Conservation (phyloP, 805 yeast species). For the Metschnikowia picachoensis region DNA sequence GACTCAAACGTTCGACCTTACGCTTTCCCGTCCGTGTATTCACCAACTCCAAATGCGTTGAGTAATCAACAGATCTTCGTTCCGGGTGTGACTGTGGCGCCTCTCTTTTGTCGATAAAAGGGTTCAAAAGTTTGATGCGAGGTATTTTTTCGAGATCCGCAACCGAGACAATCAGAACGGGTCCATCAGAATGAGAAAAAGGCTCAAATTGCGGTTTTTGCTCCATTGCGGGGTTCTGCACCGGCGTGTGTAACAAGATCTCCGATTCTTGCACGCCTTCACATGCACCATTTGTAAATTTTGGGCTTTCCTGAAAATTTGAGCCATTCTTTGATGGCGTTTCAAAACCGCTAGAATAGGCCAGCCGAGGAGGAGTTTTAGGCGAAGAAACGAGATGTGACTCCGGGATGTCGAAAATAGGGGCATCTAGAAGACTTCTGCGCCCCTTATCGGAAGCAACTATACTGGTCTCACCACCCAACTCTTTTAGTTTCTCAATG, state of each 20-base stretch:
- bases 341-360: too few species aligned
- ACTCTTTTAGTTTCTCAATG: conserved; percentile 2
- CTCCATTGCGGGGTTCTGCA: conserved; percentile 7
- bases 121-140: conserved; percentile 10
- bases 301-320: neutral
- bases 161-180: conserved; percentile 5
- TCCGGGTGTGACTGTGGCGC: too few species aligned
- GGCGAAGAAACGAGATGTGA: too few species aligned
- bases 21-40: conserved; percentile 16
- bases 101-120: conserved; percentile 8
- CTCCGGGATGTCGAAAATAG: too few species aligned
- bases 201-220: conserved; percentile 12
- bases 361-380: too few species aligned
- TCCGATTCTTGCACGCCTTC: neutral
- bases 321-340: neutral
- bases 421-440: too few species aligned
- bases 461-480: neutral
- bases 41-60: conserved; percentile 15
- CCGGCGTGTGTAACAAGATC: conserved; percentile 5
- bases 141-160: conserved; percentile 12
- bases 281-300: neutral
- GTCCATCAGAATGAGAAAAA: conserved; percentile 4
- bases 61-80: conserved; percentile 7
- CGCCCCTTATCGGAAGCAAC: too few species aligned
- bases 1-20: conserved; percentile 8